Evolutionary conservation across 2,329 filamentous ascomycete genomes (phyloP).

Genomic region (Neofusicoccum ribis): DNA sequence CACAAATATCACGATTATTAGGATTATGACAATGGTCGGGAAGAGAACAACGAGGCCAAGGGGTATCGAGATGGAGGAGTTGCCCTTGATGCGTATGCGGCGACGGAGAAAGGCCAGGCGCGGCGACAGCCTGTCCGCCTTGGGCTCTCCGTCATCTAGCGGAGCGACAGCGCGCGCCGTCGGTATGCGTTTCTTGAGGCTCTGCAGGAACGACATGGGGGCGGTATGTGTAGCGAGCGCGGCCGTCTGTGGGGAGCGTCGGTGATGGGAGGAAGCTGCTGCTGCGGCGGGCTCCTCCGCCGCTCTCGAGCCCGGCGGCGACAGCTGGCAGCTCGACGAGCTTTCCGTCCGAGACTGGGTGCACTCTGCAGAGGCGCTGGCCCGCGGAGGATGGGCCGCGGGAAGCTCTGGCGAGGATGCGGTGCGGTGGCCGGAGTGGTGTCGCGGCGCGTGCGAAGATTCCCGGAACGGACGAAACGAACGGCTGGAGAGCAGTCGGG

Average conservation of each 20-base stretch:
- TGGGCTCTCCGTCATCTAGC: slow-evolving; percentile 45
- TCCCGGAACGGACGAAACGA: slow-evolving; percentile 16
- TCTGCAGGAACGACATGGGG: slow-evolving; percentile 45
- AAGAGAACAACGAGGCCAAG: slow-evolving; percentile 91
- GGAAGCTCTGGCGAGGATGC: background rate
- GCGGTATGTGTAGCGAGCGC: slow-evolving; percentile 20
- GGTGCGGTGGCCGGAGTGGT: background rate
- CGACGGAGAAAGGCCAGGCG: slow-evolving; percentile 79
- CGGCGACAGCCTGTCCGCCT: slow-evolving; percentile 46
- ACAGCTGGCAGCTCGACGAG: slow-evolving; percentile 1
- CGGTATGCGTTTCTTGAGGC: slow-evolving; percentile 48
- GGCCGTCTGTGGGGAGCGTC: slow-evolving; percentile 17
- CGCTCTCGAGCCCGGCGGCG: slow-evolving; percentile 22
- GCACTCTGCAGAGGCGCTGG: background rate
- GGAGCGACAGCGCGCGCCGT: slow-evolving; percentile 43
- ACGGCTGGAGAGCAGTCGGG: slow-evolving; percentile 3
- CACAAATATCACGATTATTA: slow-evolving; percentile 87
- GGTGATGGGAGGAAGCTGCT: background rate
- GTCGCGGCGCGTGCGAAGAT: slow-evolving; percentile 8
- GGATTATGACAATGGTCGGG: slow-evolving; percentile 83
- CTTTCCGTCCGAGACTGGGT: background rate
- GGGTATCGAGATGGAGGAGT: slow-evolving; percentile 89
- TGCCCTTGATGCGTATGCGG: slow-evolving; percentile 84
- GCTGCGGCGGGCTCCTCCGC: slow-evolving; percentile 20
- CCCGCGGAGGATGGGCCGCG: background rate